Evolutionary conservation across 208 protist genomes (phyloP), one percentile per base, ranked within the genome.

Genomic region (Porcisia hertigi): DNA sequence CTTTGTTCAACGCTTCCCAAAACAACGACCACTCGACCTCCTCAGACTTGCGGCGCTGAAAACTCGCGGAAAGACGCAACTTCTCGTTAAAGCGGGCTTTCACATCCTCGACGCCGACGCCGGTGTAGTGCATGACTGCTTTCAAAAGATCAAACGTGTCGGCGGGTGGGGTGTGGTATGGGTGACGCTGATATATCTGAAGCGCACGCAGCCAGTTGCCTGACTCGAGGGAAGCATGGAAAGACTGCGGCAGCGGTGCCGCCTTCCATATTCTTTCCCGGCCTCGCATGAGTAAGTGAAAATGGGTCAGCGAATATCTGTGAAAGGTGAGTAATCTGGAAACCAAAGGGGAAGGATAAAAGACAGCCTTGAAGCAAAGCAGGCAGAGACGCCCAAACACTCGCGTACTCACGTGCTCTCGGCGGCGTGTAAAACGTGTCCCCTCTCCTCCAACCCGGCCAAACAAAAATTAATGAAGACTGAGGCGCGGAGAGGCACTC

Each of bases 31-130:
- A 97, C 86, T 96, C 93, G 43, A 97, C 91, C 70, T 97, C 91
- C 76, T 97, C 93, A 20, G 85, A 76, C 36, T 81, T 62, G 73
- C 88, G 88, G 60, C 83, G 86, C 84, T 96, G 93, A 65, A 92
- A 66, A 54, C 84, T 90, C 1, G 86, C 84, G 14, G 89, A 90
- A 47, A 97, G 86, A 18, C 89, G 88, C 34, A 97, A 77, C 76
- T 96, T 95, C 71, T 95, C 93, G 69, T 94, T 95, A 79, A 97
- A 95, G 57, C 93, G 89, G 64, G 80, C 83, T 82, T 97, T 97
- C 65, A 97, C 90, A 62, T 95, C 91, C 66, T 92, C 87, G 11
- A 95, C 86, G 18, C 90, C 82, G 57, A 97, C 82, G 36, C 91
- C 91, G 20, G 93, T 97, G 55, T 85, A 81, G 76, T 96, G 90